phyloP scores from a whole-genome alignment of 2,329 filamentous ascomycete genomes.

The Ascochyta rabiei region DNA sequence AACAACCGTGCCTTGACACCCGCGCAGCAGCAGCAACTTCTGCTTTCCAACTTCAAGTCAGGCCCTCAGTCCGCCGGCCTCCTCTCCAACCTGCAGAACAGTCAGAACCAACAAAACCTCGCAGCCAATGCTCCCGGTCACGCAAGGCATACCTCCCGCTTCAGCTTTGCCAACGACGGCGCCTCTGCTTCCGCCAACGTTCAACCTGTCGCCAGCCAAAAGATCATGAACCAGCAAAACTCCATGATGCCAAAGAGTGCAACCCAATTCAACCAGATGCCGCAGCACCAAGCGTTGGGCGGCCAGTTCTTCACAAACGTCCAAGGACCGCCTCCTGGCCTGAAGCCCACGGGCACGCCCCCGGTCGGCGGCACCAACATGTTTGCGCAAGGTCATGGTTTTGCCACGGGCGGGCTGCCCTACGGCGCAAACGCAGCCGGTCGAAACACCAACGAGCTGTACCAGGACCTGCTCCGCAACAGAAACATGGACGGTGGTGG shows the following conservation, averaged over 20 bases:
- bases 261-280: constrained; percentile 57
- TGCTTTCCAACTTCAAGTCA: constrained; percentile 67
- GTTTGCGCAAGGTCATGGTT: constrained; percentile 88
- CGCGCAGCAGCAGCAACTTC: constrained; percentile 72
- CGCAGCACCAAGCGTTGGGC: constrained; percentile 60
- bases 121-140: constrained; percentile 70
- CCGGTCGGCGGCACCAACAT: constrained; percentile 79
- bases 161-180: constrained; percentile 81
- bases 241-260: constrained; percentile 75
- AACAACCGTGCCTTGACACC: constrained; percentile 78
- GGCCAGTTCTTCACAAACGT: constrained; percentile 83
- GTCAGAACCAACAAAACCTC: constrained; percentile 55
- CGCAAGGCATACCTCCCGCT: constrained; percentile 82
- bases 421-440: constrained; percentile 66
- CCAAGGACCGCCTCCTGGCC: constrained; percentile 88
- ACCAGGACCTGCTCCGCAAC: constrained; percentile 77
- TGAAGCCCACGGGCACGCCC: constrained; percentile 94
- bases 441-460: constrained; percentile 78
- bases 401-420: constrained; percentile 70
- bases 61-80: constrained; percentile 60
- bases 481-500: constrained; percentile 62
- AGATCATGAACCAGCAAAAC: constrained; percentile 82
- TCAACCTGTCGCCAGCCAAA: constrained; percentile 78
- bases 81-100: constrained; percentile 52
- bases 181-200: constrained; percentile 66